Conservation (phyloP, 305 asterid genomes). For the Fraxinus albicans region DNA sequence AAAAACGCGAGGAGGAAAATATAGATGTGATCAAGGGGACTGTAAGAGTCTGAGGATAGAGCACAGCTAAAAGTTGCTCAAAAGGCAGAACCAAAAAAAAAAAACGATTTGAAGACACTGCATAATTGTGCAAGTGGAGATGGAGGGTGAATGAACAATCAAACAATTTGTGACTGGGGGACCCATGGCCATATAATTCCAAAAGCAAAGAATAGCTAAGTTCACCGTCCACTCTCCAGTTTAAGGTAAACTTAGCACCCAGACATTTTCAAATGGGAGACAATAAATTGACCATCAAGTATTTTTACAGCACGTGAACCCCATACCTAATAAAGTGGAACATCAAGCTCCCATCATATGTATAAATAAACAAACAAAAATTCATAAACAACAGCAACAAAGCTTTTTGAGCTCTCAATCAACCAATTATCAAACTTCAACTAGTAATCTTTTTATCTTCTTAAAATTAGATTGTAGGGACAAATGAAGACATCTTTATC, state of each 20-base stretch:
- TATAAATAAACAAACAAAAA: not conserved
- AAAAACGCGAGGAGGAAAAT: not conserved
- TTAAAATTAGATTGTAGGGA: not conserved
- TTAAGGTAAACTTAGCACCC: not conserved
- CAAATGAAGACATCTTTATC: not conserved
- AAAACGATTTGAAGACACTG: not conserved
- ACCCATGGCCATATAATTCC: constrained; percentile 5
- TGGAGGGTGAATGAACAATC: not conserved
- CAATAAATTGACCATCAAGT: not conserved
- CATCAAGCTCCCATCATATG: not conserved
- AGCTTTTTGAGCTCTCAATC: constrained; percentile 2
- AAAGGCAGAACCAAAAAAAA: not conserved
- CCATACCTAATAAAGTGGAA: not conserved
- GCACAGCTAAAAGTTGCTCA: not conserved
- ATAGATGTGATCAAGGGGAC: not conserved
- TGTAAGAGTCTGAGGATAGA: not conserved
- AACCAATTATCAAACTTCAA: not conserved
- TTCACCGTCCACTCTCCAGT: not conserved
- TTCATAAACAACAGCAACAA: not conserved
- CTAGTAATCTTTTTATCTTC: not conserved
- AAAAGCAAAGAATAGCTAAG: not conserved
- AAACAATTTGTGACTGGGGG: not conserved
- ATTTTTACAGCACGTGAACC: not conserved
- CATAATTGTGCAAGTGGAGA: not conserved
- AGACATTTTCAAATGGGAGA: not conserved